Percentiles rank a stretch among this genome's conserved stretches.
Evolutionary conservation across 768 basidiomycete species (phyloP).

Genomic region (Suillus brevipes): DNA sequence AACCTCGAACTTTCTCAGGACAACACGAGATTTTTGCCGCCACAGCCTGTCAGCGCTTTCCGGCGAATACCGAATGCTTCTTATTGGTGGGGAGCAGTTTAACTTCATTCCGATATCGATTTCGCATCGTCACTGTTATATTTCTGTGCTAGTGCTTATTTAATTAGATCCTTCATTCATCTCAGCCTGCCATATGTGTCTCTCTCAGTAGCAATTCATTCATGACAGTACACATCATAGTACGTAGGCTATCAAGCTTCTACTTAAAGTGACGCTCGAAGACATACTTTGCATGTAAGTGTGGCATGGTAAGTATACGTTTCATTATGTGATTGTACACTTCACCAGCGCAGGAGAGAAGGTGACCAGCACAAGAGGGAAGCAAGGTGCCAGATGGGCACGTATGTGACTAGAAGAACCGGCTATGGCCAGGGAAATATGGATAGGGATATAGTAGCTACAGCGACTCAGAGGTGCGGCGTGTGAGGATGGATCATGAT

Average conservation of each 20-base stretch:
- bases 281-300: not conserved
- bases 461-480: not conserved
- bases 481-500: not conserved
- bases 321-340: not conserved
- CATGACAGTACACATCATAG: not conserved
- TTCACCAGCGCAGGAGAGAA: not conserved
- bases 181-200: not conserved
- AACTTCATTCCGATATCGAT: no score
- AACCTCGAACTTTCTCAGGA: not conserved
- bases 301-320: not conserved
- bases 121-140: no score
- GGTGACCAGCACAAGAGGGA: not conserved
- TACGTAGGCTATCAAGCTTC: not conserved
- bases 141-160: not conserved
- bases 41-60: not conserved
- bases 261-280: not conserved
- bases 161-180: not conserved
- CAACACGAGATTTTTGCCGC: not conserved
- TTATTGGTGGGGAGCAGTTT: no score
- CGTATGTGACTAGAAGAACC: not conserved
- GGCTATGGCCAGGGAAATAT: not conserved
- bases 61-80: not conserved
- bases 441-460: not conserved
- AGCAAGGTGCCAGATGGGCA: not conserved
- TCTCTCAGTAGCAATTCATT: not conserved